phyloP scores from a whole-genome alignment of 2,329 filamentous ascomycete species.

The Sporothrix pallida region DNA sequence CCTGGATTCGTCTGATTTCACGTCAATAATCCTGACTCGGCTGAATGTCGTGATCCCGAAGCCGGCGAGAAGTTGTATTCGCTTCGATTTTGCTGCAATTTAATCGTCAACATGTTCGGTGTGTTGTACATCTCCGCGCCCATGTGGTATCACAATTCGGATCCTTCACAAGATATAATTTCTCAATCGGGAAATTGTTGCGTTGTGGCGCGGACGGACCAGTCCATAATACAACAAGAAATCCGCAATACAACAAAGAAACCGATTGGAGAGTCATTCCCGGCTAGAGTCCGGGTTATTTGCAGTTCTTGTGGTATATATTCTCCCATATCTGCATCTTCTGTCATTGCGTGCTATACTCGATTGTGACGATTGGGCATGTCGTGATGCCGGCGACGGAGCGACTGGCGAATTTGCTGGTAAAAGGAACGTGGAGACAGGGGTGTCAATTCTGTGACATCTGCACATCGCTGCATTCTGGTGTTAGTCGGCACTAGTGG shows the following conservation, averaged over 20 bases:
- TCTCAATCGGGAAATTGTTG: not conserved
- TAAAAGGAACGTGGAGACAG: not conserved
- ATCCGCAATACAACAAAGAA: too few relatives aligned
- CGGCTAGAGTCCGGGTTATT: not conserved
- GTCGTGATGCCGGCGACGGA: slow-evolving; percentile 1
- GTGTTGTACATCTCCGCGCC: too few relatives aligned
- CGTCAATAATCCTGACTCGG: not conserved
- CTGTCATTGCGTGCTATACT: not conserved
- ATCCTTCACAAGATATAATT: not conserved
- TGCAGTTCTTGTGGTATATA: not conserved
- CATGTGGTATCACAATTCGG: too few relatives aligned
- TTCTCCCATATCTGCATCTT: not conserved
- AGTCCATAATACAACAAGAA: too few relatives aligned
- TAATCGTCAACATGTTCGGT: too few relatives aligned
- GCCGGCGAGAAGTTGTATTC: not conserved
- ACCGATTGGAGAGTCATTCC: not conserved
- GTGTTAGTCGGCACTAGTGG: not conserved
- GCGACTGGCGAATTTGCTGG: not conserved
- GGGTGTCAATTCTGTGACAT: not conserved
- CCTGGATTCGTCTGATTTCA: not conserved
- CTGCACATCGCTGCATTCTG: not conserved
- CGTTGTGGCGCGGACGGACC: not conserved
- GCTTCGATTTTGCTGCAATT: not conserved
- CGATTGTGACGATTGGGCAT: not conserved
- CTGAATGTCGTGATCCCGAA: not conserved